Percentiles rank a stretch among this genome's conserved stretches.
These are phyloP conservation scores for Colletotrichum musicola DNA, from an alignment of 2,329 filamentous ascomycete species.

Conservation along the genomic window DNA sequence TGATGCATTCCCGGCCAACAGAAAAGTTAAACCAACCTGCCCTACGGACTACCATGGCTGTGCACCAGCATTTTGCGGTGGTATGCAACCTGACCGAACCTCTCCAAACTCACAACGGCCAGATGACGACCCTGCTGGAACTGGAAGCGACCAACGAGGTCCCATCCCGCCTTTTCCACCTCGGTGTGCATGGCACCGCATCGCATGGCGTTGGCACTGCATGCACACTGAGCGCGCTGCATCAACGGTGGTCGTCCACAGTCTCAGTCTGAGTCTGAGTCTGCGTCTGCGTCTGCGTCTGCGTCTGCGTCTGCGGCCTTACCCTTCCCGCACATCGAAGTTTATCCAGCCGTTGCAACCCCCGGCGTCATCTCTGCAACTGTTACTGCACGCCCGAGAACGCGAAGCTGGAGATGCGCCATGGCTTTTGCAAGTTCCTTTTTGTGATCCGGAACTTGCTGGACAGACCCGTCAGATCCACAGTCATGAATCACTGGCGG, in stretches of 20 bases:
- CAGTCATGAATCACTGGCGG: neutral
- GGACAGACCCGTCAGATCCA: neutral
- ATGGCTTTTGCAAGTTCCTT: neutral
- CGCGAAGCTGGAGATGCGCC: neutral
- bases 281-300: no score
- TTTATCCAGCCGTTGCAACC: conserved; percentile 6
- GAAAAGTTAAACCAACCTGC: conserved; percentile 13
- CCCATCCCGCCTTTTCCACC: no score
- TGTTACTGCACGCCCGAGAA: neutral
- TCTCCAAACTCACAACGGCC: no score
- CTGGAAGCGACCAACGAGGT: no score
- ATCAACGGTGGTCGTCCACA: no score
- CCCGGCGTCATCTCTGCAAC: neutral
- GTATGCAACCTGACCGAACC: no score
- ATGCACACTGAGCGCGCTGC: no score
- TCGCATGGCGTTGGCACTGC: no score
- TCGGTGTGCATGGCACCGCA: no score
- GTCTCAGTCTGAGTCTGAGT: no score
- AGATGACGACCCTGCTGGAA: no score
- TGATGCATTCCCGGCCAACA: conserved; percentile 2
- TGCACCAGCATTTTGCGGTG: no score
- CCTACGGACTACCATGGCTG: conserved; percentile 7
- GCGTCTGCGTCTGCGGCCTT: neutral
- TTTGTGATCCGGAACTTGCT: neutral
- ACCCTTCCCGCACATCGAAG: neutral